phyloP scores from a whole-genome alignment of 2,329 filamentous ascomycete genomes.

The Drechslerella dactyloides region DNA sequence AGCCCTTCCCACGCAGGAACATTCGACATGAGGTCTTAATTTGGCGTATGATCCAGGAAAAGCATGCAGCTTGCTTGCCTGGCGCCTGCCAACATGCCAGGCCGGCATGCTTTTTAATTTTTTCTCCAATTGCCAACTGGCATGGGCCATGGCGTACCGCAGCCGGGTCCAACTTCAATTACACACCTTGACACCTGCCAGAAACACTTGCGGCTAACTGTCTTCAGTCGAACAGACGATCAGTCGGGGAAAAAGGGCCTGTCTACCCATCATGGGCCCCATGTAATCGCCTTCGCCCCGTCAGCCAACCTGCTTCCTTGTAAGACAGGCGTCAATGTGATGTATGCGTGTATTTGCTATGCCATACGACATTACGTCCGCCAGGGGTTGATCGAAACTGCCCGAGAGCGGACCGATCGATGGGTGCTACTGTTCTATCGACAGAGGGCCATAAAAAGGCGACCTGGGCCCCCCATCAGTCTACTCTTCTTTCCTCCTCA shows the following conservation, averaged over 20 bases:
- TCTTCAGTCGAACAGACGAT: slow-evolving; percentile 37
- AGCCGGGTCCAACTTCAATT: slow-evolving; percentile 6
- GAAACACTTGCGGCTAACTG: slow-evolving; percentile 22
- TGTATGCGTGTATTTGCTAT: slow-evolving; percentile 32
- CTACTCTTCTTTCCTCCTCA: slow-evolving; percentile 22
- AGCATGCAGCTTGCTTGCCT: slow-evolving; percentile 12
- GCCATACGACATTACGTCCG: slow-evolving; percentile 13
- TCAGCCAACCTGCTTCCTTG: slow-evolving; percentile 21
- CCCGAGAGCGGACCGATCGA: slow-evolving; percentile 41
- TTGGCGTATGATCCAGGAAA: slow-evolving; percentile 19
- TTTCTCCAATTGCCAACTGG: slow-evolving; percentile 1
- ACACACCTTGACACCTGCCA: slow-evolving; percentile 26
- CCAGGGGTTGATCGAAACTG: slow-evolving; percentile 39
- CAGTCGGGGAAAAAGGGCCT: slow-evolving; percentile 34
- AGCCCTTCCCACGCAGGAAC: slow-evolving; percentile 49
- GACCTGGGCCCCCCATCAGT: slow-evolving; percentile 23
- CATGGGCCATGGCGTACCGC: not conserved
- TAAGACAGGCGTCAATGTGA: slow-evolving; percentile 49
- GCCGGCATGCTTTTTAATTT: slow-evolving; percentile 14
- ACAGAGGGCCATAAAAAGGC: slow-evolving; percentile 43
- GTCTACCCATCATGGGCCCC: slow-evolving; percentile 27
- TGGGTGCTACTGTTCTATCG: not conserved
- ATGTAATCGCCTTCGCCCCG: slow-evolving; percentile 19
- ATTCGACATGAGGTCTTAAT: slow-evolving; percentile 33
- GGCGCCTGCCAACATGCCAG: slow-evolving; percentile 6